Conservation (phyloP, 768 basidiomycete species). For the Galerina sulciceps region DNA sequence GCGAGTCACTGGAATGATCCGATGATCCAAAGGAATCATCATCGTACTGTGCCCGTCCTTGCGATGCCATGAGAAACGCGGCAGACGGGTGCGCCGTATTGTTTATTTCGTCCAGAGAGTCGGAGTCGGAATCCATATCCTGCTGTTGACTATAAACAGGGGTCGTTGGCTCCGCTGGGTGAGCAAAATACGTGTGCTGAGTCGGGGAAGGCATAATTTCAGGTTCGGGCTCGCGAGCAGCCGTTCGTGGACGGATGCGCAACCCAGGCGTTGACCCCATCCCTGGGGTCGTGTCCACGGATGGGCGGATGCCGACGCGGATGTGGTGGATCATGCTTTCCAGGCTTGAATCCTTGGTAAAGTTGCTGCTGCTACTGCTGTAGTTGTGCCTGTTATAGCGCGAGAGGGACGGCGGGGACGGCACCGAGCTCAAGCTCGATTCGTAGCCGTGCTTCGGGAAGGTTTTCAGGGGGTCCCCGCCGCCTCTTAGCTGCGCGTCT, state of each 20-base stretch:
- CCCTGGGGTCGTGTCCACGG: conserved; percentile 24
- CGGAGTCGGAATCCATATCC: conserved; percentile 55
- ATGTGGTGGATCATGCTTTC: conserved; percentile 71
- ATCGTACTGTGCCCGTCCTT: conserved; percentile 42
- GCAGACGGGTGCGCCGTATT: conserved; percentile 69
- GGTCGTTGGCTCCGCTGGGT: conserved; percentile 13
- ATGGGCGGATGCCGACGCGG: conserved; percentile 28
- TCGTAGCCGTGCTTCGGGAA: conserved; percentile 42
- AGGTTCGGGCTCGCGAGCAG: neutral
- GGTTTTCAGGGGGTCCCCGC: conserved; percentile 27
- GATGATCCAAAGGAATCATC: conserved; percentile 57
- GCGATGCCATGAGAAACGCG: conserved; percentile 70
- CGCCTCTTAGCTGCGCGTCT: conserved; percentile 48
- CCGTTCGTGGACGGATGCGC: conserved; percentile 33
- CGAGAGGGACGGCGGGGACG: conserved; percentile 73
- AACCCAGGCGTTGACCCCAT: conserved; percentile 30
- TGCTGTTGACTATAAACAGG: conserved; percentile 21
- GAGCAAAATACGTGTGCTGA: neutral
- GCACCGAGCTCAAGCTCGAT: conserved; percentile 70
- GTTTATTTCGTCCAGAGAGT: conserved; percentile 61
- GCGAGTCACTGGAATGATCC: conserved; percentile 62
- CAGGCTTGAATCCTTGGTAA: conserved; percentile 58
- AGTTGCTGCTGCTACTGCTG: conserved; percentile 48
- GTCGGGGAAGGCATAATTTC: neutral
- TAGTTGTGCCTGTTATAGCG: conserved; percentile 55